A percentile compares a stretch with the other conserved stretches of the same genome.
These are phyloP conservation scores for Rutstroemia sp. DNA, from an alignment of 2,329 filamentous ascomycete genomes.

Conservation along the genomic window DNA sequence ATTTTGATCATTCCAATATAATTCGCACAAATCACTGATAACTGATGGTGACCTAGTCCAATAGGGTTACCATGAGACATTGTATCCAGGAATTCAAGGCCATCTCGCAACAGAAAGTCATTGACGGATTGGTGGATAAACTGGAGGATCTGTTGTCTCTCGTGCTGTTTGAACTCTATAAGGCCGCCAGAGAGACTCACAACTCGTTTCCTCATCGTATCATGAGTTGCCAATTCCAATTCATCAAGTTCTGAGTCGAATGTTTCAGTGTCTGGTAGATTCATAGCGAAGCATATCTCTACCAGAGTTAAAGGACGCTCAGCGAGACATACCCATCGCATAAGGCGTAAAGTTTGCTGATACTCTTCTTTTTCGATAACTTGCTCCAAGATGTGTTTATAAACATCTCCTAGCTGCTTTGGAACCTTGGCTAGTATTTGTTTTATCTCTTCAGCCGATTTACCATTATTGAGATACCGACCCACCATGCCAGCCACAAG, in stretches of 20 bases:
- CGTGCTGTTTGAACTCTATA: not conserved
- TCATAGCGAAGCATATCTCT: not conserved
- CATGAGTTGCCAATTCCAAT: not conserved
- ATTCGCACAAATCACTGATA: slow-evolving; percentile 12
- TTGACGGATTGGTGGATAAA: slow-evolving; percentile 32
- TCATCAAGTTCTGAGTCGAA: not conserved
- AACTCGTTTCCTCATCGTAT: slow-evolving; percentile 10
- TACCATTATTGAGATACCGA: no score
- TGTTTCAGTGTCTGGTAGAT: slow-evolving; percentile 5
- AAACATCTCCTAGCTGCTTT: no score
- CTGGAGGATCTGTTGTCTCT: slow-evolving; percentile 26
- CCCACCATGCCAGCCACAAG: no score
- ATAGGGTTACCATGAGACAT: slow-evolving; percentile 2
- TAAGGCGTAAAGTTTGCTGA: no score
- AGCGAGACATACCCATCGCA: no score
- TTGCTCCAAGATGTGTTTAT: no score
- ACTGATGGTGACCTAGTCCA: slow-evolving; percentile 10
- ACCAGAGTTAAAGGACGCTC: not conserved
- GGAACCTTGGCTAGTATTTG: no score
- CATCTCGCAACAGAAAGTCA: slow-evolving; percentile 32
- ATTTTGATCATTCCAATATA: slow-evolving; percentile 10
- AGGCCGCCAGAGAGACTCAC: slow-evolving; percentile 13
- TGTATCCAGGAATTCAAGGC: slow-evolving; percentile 4
- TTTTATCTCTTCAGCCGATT: no score
- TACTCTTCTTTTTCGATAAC: no score